A percentile compares a stretch with the other conserved stretches of the same genome.
phyloP scores from a whole-genome alignment of 192 early-diverging fungal genomes.

The Backusella circina region DNA sequence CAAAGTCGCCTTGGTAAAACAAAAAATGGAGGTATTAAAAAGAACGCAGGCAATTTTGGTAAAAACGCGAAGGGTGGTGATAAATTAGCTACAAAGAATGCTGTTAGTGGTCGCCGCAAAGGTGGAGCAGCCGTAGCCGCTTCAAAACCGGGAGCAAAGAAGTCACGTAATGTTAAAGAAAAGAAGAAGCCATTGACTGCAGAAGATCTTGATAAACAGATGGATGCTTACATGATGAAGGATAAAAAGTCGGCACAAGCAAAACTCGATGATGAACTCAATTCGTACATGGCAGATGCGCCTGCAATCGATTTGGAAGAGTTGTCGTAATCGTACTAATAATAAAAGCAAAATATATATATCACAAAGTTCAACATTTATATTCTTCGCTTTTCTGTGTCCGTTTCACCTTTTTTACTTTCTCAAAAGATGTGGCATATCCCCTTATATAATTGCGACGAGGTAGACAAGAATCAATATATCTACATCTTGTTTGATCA shows the following conservation, averaged over 20 bases:
- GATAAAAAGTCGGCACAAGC: conserved; percentile 30
- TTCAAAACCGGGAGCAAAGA: neutral
- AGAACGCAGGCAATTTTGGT: neutral
- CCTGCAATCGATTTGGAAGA: neutral
- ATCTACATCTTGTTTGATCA: no score
- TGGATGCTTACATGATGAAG: conserved; percentile 38
- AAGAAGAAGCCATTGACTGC: neutral
- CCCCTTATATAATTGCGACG: no score
- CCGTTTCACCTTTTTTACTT: neutral
- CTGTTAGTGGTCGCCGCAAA: neutral
- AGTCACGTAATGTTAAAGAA: neutral
- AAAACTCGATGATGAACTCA: conserved; percentile 31
- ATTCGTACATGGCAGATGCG: conserved; percentile 24
- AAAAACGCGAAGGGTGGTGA: neutral
- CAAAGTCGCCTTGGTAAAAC: neutral
- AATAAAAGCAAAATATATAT: neutral
- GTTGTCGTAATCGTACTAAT: neutral
- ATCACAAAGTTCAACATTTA: neutral
- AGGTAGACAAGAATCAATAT: no score
- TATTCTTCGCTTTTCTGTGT: neutral
- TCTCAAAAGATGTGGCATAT: no score
- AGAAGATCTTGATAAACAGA: conserved; percentile 19
- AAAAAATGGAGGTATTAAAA: neutral
- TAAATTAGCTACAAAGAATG: neutral
- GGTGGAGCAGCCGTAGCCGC: neutral